These are phyloP conservation scores for Echria macrotheca DNA, from an alignment of 495 filamentous ascomycete species.

Conservation along the genomic window DNA sequence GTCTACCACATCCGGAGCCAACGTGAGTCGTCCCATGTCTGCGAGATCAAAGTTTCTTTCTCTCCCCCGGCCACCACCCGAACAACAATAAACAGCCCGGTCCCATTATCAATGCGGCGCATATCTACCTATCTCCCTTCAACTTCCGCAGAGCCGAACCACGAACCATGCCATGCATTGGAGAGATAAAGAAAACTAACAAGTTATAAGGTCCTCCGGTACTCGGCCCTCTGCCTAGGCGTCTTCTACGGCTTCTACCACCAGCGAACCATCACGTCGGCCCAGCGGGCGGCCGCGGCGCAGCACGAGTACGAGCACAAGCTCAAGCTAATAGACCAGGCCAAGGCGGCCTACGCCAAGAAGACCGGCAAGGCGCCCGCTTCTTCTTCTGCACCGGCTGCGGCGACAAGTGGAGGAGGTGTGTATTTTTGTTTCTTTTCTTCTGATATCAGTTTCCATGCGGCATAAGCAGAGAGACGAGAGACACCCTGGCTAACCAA, in stretches of 20 bases:
- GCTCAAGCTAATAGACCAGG: conserved; percentile 78
- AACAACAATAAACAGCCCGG: too few species aligned
- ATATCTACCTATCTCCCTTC: background rate
- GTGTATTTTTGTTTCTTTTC: conserved; percentile 12
- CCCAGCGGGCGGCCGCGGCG: conserved; percentile 58
- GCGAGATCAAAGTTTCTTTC: too few species aligned
- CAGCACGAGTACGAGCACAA: conserved; percentile 82
- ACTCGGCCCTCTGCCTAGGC: conserved; percentile 80
- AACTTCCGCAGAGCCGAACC: too few species aligned
- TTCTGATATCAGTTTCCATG: background rate
- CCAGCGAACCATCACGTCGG: conserved; percentile 67
- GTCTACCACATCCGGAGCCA: conserved; percentile 56
- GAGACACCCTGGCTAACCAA: conserved; percentile 4
- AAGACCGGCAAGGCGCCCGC: conserved; percentile 48
- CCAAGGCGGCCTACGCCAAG: conserved; percentile 84
- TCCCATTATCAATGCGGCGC: conserved; percentile 4
- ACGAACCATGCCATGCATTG: too few species aligned
- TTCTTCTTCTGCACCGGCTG: background rate
- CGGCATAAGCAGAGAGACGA: background rate
- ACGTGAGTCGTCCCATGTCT: conserved; percentile 51
- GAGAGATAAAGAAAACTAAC: too few species aligned
- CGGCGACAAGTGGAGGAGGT: conserved; percentile 55
- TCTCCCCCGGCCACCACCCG: too few species aligned
- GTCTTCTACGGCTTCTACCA: conserved; percentile 89
- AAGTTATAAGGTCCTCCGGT: conserved; percentile 78